Conservation (phyloP, 345 rosid genomes). For the Citrus cavaleriei region DNA sequence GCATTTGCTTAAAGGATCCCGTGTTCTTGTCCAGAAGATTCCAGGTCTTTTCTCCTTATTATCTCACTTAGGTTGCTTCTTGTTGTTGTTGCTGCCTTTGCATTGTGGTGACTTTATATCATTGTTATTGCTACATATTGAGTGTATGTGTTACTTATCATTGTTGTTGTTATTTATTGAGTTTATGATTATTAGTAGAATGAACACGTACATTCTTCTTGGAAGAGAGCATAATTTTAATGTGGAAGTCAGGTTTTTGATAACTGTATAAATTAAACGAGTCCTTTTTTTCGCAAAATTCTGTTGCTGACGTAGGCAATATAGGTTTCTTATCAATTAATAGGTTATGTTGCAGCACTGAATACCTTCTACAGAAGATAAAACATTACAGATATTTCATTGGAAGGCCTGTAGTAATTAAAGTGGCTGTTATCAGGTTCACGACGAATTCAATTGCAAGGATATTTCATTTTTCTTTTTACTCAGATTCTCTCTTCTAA, state of each 20-base stretch:
- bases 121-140: neutral
- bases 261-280: neutral
- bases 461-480: neutral
- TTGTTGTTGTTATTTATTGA: neutral
- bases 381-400: neutral
- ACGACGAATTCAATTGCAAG: neutral
- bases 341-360: neutral
- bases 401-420: neutral
- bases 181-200: neutral
- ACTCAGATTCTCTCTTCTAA: neutral
- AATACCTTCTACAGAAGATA: neutral
- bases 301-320: neutral
- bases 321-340: neutral
- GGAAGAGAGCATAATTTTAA: neutral
- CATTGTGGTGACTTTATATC: neutral
- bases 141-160: neutral
- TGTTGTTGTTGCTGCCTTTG: neutral
- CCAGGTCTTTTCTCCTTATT: conserved; percentile 37
- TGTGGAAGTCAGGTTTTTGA: neutral
- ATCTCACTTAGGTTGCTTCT: neutral
- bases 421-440: neutral
- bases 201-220: neutral
- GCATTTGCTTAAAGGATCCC: conserved; percentile 42
- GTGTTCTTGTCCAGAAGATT: conserved; percentile 36
- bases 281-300: neutral